Evolutionary conservation across 1,284 basidiomycete genomes (phyloP), one percentile per base, ranked within the genome.

Genomic region (Microbotryum lychnidis-dioicae): DNA sequence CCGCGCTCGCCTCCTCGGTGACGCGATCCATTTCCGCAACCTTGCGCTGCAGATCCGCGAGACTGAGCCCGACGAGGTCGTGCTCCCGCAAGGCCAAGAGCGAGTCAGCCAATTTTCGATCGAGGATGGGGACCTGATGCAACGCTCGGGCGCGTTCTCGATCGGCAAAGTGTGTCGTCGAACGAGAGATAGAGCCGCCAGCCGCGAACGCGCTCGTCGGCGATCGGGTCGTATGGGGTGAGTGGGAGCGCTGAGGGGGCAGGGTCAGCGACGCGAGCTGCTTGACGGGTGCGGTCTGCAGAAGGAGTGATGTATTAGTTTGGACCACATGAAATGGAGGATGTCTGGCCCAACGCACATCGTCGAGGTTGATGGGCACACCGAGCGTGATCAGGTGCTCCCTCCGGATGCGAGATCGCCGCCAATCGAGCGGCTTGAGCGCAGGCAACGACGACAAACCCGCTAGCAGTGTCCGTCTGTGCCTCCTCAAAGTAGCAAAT

Each of bases 351-450:
- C 29, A 10, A 67, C 73, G 77, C 21, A 92, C 84, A 77, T 96
- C 91, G 73, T 96, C 91, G 6, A 94, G 79, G 73, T 94, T 94
- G 55, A 96, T 87, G 5, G 91, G 91, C 54, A 96, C 85, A 44
- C 92, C 91, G 46, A 96, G 82, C 16, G 88, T 79, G 65, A 93
- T 91, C 49, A 96, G 80, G 70, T 94, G 89, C 71, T 91, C 88
- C 54, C 90, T 79, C 60, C 91, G 83, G 70, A 89, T 89, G 51
- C 87, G 83, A 55, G 90, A 92, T 49, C 90, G 84, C 59, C 85
- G 90, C 91, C 91, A 96, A 71, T 89, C 92, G 53, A 91, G 84
- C 18, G 89, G 86, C 73, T 86, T 75, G 55, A 85, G 82, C 10
- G 81, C 53, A 3, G 75, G 70, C 1, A 77, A 74, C 2, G 75